These are phyloP conservation scores for Caryopteris hybrid DNA, from an alignment of 305 asterid species.

Conservation along the genomic window DNA sequence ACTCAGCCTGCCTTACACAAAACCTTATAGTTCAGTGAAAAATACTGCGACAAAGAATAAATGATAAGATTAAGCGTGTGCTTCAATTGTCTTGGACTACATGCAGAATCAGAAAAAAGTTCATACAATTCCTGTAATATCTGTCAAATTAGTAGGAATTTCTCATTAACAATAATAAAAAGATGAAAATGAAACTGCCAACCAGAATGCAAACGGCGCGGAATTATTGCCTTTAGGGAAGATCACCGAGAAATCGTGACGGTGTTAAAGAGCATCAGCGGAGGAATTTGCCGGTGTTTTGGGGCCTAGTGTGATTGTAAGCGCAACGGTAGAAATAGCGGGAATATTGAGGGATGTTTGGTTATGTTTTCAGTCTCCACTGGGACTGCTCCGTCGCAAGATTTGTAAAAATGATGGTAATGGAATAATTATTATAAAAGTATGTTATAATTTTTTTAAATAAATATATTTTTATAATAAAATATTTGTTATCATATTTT, in stretches of 20 bases:
- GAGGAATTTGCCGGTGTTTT: background rate
- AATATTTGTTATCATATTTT: no score
- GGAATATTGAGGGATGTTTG: constrained; percentile 11
- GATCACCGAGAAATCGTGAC: background rate
- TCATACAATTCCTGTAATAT: background rate
- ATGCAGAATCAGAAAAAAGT: background rate
- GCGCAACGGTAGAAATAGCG: constrained; percentile 4
- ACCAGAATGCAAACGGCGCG: background rate
- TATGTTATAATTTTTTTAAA: no score
- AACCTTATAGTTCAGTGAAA: no score
- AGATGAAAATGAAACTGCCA: background rate
- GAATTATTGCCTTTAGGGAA: background rate
- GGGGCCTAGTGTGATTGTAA: background rate
- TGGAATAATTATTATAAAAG: no score
- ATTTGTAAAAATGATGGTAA: no score
- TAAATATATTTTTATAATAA: no score
- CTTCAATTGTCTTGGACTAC: background rate
- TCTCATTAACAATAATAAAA: background rate
- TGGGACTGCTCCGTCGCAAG: no score
- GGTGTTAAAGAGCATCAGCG: background rate
- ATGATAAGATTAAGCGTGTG: background rate
- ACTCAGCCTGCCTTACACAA: background rate
- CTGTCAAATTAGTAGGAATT: background rate
- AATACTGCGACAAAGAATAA: background rate
- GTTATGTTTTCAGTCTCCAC: no score